phyloP scores from a whole-genome alignment of 2,329 filamentous ascomycete genomes.

The Fusarium penzigii region DNA sequence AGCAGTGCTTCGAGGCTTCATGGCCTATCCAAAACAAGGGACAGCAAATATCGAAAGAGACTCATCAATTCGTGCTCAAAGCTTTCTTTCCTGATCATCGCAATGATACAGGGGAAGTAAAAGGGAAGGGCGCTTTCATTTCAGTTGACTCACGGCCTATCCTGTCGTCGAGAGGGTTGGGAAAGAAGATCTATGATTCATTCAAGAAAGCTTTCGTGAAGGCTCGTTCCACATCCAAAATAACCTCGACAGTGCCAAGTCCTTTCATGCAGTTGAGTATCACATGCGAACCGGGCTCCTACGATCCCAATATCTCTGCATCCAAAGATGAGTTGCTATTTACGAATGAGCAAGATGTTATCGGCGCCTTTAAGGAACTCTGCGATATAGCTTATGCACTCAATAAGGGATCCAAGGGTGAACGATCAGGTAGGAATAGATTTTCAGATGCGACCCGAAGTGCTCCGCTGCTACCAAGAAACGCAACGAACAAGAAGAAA shows the following conservation, averaged over 20 bases:
- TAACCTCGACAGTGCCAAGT: constrained; percentile 40
- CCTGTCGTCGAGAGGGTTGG: constrained; percentile 51
- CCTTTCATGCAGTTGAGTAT: constrained; percentile 68
- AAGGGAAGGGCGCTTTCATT: constrained; percentile 57
- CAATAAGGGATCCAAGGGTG: background rate
- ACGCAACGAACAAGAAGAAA: background rate
- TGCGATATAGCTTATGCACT: constrained; percentile 42
- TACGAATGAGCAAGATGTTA: constrained; percentile 48
- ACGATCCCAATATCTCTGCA: constrained; percentile 72
- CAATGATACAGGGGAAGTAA: constrained; percentile 45
- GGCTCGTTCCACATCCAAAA: constrained; percentile 23
- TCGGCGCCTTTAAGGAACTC: constrained; percentile 48
- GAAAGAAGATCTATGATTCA: constrained; percentile 58
- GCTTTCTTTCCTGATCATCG: constrained; percentile 58
- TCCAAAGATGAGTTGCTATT: constrained; percentile 74
- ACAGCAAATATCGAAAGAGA: background rate
- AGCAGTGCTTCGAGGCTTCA: constrained; percentile 51
- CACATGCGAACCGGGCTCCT: constrained; percentile 59
- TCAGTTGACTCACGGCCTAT: constrained; percentile 71
- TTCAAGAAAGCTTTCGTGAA: constrained; percentile 53
- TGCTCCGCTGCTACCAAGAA: no score
- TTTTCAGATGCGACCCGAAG: background rate
- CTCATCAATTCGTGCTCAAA: constrained; percentile 10
- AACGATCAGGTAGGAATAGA: no score
- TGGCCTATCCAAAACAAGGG: constrained; percentile 22